Evolutionary conservation across 2,329 filamentous ascomycete species (phyloP).

Genomic region (Pyrenochaeta sp.): DNA sequence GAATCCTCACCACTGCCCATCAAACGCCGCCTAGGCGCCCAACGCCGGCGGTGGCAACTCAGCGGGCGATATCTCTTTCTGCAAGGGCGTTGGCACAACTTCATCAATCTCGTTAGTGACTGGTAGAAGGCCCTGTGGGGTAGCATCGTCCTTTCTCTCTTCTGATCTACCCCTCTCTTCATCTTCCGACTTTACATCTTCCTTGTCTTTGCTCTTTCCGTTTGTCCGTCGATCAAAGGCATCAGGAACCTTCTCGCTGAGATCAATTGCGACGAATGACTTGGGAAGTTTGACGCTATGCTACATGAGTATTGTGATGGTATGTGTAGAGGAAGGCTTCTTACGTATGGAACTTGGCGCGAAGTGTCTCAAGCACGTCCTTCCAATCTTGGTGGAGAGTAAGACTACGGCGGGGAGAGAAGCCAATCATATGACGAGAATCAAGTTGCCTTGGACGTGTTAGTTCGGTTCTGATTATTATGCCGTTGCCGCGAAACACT

Average conservation of each 20-base stretch:
- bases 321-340: conserved; percentile 43
- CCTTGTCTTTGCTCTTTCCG: conserved; percentile 29
- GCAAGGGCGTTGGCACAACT: conserved; percentile 3
- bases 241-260: conserved; percentile 58
- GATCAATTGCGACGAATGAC: conserved; percentile 60
- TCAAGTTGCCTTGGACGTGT: conserved; percentile 72
- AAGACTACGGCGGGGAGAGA: conserved; percentile 86
- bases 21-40: conserved; percentile 8
- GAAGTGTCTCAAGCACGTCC: conserved; percentile 92
- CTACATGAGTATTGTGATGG: conserved; percentile 8
- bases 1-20: not conserved
- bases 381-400: conserved; percentile 96
- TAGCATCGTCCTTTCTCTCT: conserved; percentile 16
- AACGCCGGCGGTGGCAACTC: conserved; percentile 17
- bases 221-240: conserved; percentile 46
- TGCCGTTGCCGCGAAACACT: conserved; percentile 11
- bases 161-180: conserved; percentile 29
- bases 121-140: conserved; percentile 1
- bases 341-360: conserved; percentile 94
- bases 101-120: conserved; percentile 11
- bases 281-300: conserved; percentile 59
- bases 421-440: conserved; percentile 94
- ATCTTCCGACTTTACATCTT: conserved; percentile 20
- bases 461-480: conserved; percentile 4
- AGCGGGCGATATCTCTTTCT: conserved; percentile 10